Evolutionary conservation across 2,329 filamentous ascomycete genomes (phyloP).

Genomic region (Epichloe hybrida): DNA sequence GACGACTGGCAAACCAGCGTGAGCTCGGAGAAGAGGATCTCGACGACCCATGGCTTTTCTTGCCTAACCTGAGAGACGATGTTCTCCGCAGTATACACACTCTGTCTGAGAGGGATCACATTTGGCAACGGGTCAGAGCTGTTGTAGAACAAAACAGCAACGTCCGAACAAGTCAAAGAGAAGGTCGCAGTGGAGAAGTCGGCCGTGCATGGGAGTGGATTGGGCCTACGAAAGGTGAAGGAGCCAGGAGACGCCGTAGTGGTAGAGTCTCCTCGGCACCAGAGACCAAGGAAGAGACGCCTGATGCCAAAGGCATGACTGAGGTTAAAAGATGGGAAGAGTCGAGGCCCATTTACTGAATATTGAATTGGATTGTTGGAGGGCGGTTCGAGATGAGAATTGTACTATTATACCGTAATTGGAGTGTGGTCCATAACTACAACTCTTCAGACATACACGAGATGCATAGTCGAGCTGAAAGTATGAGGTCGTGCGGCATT

Average conservation of each 20-base stretch:
- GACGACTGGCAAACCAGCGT: conserved; percentile 71
- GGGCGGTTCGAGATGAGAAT: neutral
- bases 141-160: conserved; percentile 94
- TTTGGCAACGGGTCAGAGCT: conserved; percentile 72
- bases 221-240: conserved; percentile 37
- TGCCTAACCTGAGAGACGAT: conserved; percentile 84
- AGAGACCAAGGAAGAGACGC: conserved; percentile 24
- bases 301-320: conserved; percentile 9
- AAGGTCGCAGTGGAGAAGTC: conserved; percentile 52
- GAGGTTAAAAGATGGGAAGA: conserved; percentile 29
- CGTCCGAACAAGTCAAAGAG: conserved; percentile 60
- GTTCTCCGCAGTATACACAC: conserved; percentile 73
- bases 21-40: conserved; percentile 56
- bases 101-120: conserved; percentile 57
- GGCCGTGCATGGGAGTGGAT: conserved; percentile 60
- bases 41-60: conserved; percentile 68
- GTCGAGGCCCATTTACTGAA: conserved; percentile 27
- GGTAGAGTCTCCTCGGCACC: conserved; percentile 35
- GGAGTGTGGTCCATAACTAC: neutral
- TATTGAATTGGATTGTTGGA: neutral
- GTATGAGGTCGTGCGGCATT: too few relatives aligned
- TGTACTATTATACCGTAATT: conserved; percentile 1
- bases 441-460: neutral
- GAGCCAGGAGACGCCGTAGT: conserved; percentile 33
- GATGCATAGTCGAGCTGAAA: too few relatives aligned